Percentiles rank a stretch among this genome's conserved stretches.
Evolutionary conservation across 2,329 filamentous ascomycete genomes (phyloP).

Genomic region (Diplodia sapinea): DNA sequence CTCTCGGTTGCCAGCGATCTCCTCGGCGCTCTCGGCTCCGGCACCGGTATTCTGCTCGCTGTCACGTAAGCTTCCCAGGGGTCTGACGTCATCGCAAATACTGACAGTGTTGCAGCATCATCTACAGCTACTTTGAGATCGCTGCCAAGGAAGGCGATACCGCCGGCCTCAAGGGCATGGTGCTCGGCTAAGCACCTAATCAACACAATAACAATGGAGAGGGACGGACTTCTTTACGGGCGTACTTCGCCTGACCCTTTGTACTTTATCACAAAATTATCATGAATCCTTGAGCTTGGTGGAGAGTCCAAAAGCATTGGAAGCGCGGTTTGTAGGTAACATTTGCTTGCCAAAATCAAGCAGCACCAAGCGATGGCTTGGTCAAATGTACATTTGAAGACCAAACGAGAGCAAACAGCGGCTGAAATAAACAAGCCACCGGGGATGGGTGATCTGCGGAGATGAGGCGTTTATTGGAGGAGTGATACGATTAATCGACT

Average conservation of each 20-base stretch:
- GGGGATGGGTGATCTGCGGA: neutral
- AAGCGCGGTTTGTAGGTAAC: conserved; percentile 21
- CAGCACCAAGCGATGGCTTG: conserved; percentile 6
- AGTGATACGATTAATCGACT: neutral
- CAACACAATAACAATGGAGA: neutral
- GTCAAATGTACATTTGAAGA: conserved; percentile 23
- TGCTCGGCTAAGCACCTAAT: conserved; percentile 54
- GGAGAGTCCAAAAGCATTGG: conserved; percentile 20
- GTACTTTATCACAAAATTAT: conserved; percentile 29
- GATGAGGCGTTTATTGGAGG: conserved; percentile 23
- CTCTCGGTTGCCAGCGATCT: conserved; percentile 95
- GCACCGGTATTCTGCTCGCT: conserved; percentile 96
- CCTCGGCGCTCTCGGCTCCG: conserved; percentile 91
- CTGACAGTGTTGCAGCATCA: conserved; percentile 70
- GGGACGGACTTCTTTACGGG: conserved; percentile 11
- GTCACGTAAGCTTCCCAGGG: conserved; percentile 78
- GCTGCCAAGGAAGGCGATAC: conserved; percentile 98
- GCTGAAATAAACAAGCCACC: conserved; percentile 24
- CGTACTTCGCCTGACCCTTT: conserved; percentile 12
- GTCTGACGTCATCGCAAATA: neutral
- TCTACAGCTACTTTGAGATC: conserved; percentile 99
- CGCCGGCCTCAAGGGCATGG: conserved; percentile 73
- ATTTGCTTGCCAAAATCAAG: conserved; percentile 2
- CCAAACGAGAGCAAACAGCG: conserved; percentile 11
- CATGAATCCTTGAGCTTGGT: conserved; percentile 16